Percentiles rank a stretch among this genome's conserved stretches.
phyloP scores from a whole-genome alignment of 2,329 filamentous ascomycete species.

The Sordariomycetes sp. region DNA sequence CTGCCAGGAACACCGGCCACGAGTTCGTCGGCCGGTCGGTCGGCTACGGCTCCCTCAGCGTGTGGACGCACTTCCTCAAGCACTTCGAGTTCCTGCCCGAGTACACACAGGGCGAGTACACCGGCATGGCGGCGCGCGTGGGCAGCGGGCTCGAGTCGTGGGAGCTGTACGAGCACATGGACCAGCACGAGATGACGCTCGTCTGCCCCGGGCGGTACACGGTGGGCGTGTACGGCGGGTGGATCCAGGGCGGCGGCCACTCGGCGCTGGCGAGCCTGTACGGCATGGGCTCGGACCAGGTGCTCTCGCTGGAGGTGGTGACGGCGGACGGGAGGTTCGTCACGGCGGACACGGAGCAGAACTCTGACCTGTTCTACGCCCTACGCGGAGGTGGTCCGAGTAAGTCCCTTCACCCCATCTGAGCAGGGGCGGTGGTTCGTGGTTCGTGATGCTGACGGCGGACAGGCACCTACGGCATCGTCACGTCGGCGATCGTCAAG shows the following conservation, averaged over 20 bases:
- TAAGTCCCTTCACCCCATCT: neutral
- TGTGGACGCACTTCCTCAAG: constrained; percentile 29
- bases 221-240: constrained; percentile 44
- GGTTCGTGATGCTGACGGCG: neutral
- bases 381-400: constrained; percentile 30
- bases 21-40: constrained; percentile 32
- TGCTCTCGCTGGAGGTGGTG: constrained; percentile 35
- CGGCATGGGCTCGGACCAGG: constrained; percentile 38
- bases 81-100: constrained; percentile 27
- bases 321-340: constrained; percentile 31
- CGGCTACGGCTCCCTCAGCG: constrained; percentile 25
- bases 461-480: constrained; percentile 30
- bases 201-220: constrained; percentile 23
- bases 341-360: constrained; percentile 25
- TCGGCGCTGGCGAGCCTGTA: constrained; percentile 23
- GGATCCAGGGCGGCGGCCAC: constrained; percentile 45
- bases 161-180: constrained; percentile 28
- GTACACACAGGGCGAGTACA: constrained; percentile 29
- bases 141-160: constrained; percentile 40
- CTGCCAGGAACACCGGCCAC: constrained; percentile 37
- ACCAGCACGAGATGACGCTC: constrained; percentile 14
- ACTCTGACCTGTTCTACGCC: constrained; percentile 38
- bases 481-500: constrained; percentile 24
- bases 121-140: constrained; percentile 39
- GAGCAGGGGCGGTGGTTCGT: too few species aligned